Evolutionary conservation across 495 filamentous ascomycete genomes (phyloP), one percentile per base, ranked within the genome.

Genomic region (Pseudotulostoma volvatum): DNA sequence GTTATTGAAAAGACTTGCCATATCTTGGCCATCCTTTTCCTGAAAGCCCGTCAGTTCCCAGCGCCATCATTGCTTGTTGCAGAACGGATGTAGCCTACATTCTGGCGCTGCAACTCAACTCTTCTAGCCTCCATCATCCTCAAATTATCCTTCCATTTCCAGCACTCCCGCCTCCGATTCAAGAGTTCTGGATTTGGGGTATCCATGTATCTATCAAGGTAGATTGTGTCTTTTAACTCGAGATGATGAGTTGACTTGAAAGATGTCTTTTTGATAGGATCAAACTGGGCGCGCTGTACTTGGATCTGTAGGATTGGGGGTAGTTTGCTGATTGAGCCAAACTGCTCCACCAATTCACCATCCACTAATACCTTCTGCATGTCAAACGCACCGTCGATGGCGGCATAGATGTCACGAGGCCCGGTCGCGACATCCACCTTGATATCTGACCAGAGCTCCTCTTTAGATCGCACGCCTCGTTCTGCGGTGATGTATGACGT

Each of bases 231-330:
- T 13, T 73, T 70, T 16, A 97, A 68, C 9, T 69, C 62, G 14
- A 96, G 64, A 30, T 81, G 80, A 36, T 86, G 76, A 18, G 77
- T 75, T 7, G 84, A 84, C 45, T 94, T 95, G 50, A 68, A 77
- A 2, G 74, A 63, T 16, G 57, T 58, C 36, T 71, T 69, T 38
- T 60, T 71, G n/a, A 61, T 60, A 0, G 65, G 60, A 37, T 81
- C 76, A 36, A 72, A 86, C 23, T 77, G 74, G 7, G 78, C 76
- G 15, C 90, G 74, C 48, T 88, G 82, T 14, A 95, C 81, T 46
- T 84, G 82, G 33, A 97, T 74, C 52, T 94, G 85, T 11, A 95
- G 63, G 33, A 96, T 68, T 0, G 87, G 88, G 2, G 90, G 85
- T 5, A 88, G 63, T 4, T 66, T 61, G 44, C 70, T 74, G 41